Base-by-base conservation (phyloP, 23 red algal species). In the Agarophyton chilense region DNA sequence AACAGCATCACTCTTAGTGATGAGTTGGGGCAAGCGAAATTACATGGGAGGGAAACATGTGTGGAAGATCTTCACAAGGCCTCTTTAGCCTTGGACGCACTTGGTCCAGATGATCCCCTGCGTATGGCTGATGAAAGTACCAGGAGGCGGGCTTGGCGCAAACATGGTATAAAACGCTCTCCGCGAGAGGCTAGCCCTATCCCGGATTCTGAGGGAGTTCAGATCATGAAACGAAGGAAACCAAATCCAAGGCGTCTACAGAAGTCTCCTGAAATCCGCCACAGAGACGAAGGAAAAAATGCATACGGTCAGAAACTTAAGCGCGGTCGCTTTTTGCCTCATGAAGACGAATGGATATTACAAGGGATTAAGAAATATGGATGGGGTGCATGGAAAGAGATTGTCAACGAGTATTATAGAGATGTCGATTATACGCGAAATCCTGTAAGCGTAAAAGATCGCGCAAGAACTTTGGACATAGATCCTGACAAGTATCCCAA, bases 371-470 rank as follows among this genome's bases (percentile, higher is more conserved):
- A 12, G 40, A 89, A 78, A 54, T 79, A 78, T 60, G 85, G 85
- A 0, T 89, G 85, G 85, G 85, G 85, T 19, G 33, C 72, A 41
- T 89, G 85, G 85, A 65, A 26, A 25, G 13, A 78, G 9, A 89
- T 89, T 78, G 50, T 61, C 19, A 47, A 17, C 2, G 53, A 78
- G 19, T 22, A 70, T 22, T 60, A 57, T 44, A 45, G 22, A 13
- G 11, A 40, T 33, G 25, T 35, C 11, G 28, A 89, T 6, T 89
- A 79, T 21, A 78, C 85, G 18, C 68, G 85, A 36, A 62, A 19
- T 17, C 36, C 85, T 7, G 78, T 89, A 53, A 89, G 85, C 60
- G 67, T 89, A 52, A 89, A 89, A 31, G 85, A 89, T 79, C 67
- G 85, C 10, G 85, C 85, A 0, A 77, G 85, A 45, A 89, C 85